Evolutionary conservation across 768 basidiomycete genomes (phyloP).

Genomic region (Leccinum longicurvipes): DNA sequence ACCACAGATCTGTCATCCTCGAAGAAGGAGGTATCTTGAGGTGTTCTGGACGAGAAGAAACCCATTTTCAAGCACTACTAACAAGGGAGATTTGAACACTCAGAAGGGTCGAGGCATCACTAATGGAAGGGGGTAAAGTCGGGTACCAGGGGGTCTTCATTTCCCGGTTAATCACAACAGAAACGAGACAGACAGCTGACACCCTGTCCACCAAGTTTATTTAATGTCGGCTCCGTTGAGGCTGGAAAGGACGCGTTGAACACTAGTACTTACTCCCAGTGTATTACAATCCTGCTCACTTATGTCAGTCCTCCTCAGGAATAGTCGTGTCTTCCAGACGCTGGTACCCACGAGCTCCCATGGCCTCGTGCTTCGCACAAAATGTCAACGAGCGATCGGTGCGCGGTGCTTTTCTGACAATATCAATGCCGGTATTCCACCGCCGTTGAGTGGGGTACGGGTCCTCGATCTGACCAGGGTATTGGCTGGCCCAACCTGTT

Average conservation of each 20-base stretch:
- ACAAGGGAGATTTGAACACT: neutral
- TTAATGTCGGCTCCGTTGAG: constrained; percentile 14
- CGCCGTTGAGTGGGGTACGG: constrained; percentile 75
- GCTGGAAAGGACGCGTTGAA: too few relatives aligned
- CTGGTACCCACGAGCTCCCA: neutral
- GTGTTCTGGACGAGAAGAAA: constrained; percentile 30
- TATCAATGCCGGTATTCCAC: constrained; percentile 51
- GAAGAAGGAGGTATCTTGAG: constrained; percentile 14
- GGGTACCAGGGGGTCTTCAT: constrained; percentile 24
- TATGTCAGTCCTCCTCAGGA: constrained; percentile 9
- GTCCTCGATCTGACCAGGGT: constrained; percentile 90
- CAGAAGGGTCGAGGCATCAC: constrained; percentile 2
- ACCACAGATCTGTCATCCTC: constrained; percentile 46
- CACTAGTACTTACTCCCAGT: too few relatives aligned
- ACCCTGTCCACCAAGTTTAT: constrained; percentile 15
- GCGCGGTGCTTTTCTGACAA: constrained; percentile 14
- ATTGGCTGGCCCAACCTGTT: constrained; percentile 87
- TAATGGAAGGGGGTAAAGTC: neutral
- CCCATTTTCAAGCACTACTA: constrained; percentile 21
- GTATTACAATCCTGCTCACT: too few relatives aligned
- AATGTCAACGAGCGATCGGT: neutral
- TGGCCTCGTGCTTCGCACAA: neutral
- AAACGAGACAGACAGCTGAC: constrained; percentile 23
- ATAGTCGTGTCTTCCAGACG: neutral
- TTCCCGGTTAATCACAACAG: constrained; percentile 5